A percentile compares a stretch with the other conserved stretches of the same genome.
phyloP scores from a whole-genome alignment of 805 yeast genomes.

The Metschnikowia rubicola region DNA sequence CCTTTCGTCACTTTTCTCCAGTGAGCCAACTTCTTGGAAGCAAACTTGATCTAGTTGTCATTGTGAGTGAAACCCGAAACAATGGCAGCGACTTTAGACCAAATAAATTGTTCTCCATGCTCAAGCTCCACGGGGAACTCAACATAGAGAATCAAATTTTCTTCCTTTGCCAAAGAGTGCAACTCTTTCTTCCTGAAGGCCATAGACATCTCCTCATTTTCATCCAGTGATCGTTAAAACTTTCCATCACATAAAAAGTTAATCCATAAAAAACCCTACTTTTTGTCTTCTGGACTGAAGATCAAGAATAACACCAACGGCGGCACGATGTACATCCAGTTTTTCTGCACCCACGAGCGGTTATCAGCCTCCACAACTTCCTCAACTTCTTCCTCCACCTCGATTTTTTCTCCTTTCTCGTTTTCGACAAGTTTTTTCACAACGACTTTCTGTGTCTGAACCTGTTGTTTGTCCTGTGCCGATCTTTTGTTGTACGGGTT shows the following conservation, averaged over 20 bases:
- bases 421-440: constrained; percentile 17
- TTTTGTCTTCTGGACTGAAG: constrained; percentile 24
- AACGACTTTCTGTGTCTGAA: constrained; percentile 16
- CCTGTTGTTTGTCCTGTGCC: constrained; percentile 14
- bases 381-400: constrained; percentile 21
- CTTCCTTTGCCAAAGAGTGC: background rate
- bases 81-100: background rate
- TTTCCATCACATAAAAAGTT: background rate
- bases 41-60: background rate
- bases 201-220: background rate
- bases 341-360: constrained; percentile 52
- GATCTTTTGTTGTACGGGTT: constrained; percentile 18
- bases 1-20: background rate
- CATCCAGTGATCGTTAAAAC: background rate
- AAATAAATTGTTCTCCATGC: background rate
- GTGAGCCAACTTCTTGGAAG: background rate
- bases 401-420: constrained; percentile 24
- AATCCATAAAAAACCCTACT: background rate
- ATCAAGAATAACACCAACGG: constrained; percentile 38
- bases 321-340: constrained; percentile 61
- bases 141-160: background rate
- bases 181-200: background rate
- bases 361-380: constrained; percentile 26
- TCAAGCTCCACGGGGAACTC: background rate
- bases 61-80: background rate